Evolutionary conservation across 2,329 filamentous ascomycete species (phyloP).

Genomic region (Neonectria neomacrospora): DNA sequence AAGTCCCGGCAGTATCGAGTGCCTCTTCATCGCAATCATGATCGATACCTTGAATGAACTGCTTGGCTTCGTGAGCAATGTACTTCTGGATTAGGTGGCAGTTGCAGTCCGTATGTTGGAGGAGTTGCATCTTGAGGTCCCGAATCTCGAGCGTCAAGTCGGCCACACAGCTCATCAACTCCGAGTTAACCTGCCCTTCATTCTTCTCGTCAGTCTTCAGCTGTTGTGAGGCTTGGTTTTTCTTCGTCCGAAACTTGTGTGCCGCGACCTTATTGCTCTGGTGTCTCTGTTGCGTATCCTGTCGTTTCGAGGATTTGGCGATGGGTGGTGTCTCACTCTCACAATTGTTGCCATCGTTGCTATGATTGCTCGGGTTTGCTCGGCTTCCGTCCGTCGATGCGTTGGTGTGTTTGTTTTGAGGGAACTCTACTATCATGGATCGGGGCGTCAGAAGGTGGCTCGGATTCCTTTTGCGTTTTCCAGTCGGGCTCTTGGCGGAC

Average conservation of each 20-base stretch:
- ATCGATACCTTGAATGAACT: not conserved
- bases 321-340: too few species aligned
- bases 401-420: not conserved
- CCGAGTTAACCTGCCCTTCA: not conserved
- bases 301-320: not conserved
- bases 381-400: not conserved
- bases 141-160: constrained; percentile 17
- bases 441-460: not conserved
- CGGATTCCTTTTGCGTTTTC: not conserved
- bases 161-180: not conserved
- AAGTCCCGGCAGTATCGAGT: not conserved
- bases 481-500: not conserved
- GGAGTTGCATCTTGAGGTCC: constrained; percentile 31
- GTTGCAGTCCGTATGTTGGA: constrained; percentile 32
- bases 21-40: not conserved
- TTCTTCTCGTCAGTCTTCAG: not conserved
- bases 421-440: not conserved
- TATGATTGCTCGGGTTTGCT: not conserved
- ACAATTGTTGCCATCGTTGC: not conserved
- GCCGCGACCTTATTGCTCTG: not conserved
- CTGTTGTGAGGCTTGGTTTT: not conserved
- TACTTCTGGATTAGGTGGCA: constrained; percentile 33
- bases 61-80: constrained; percentile 25
- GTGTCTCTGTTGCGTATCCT: not conserved
- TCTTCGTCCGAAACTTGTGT: not conserved